Conservation (phyloP, 2,329 filamentous ascomycete species). For the Ophiostoma australiae region DNA sequence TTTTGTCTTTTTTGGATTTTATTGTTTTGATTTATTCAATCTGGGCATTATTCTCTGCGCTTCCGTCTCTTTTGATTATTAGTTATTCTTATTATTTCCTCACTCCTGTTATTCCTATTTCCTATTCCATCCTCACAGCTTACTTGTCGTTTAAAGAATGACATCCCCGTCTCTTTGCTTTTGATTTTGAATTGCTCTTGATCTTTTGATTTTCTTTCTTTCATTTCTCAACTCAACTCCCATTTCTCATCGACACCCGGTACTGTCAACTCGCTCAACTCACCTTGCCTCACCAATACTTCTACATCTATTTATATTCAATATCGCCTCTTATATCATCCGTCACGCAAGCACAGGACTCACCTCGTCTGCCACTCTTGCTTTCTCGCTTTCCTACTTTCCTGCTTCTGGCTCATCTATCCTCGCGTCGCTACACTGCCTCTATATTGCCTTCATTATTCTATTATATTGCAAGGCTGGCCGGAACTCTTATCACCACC, state of each 20-base stretch:
- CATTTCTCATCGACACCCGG: background rate
- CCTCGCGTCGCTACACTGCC: background rate
- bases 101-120: background rate
- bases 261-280: background rate
- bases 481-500: background rate
- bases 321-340: background rate
- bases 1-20: constrained; percentile 4
- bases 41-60: background rate
- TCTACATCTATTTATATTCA: background rate
- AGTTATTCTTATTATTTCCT: background rate
- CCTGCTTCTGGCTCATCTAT: background rate
- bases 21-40: background rate
- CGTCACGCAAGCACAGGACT: background rate
- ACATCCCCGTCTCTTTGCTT: background rate
- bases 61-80: background rate
- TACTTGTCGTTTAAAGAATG: background rate
- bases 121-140: background rate
- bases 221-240: background rate
- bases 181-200: background rate
- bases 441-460: background rate
- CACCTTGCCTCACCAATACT: background rate
- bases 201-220: background rate
- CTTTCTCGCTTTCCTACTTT: too few relatives aligned
- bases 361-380: background rate
- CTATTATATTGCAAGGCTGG: background rate